phyloP scores from a whole-genome alignment of 495 filamentous ascomycete species.

The Opeltia flavorubescens region DNA sequence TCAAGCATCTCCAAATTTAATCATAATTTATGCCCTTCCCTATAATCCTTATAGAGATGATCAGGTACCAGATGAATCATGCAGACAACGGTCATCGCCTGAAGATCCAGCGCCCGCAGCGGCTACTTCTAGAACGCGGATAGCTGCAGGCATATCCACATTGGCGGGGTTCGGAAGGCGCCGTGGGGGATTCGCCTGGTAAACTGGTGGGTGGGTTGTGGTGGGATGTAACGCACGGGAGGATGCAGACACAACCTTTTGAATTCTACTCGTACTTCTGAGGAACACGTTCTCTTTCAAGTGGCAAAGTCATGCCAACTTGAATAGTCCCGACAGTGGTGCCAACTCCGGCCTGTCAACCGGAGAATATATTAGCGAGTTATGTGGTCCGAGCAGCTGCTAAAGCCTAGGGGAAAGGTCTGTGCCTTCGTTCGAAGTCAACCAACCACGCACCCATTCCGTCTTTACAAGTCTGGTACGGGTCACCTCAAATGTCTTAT shows the following conservation, averaged over 20 bases:
- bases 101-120: not conserved
- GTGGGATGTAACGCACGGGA: too few relatives aligned
- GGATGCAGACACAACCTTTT: too few relatives aligned
- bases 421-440: not conserved
- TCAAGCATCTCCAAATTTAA: not conserved
- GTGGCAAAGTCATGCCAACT: too few relatives aligned
- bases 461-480: too few relatives aligned
- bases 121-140: not conserved
- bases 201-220: not conserved
- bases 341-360: not conserved
- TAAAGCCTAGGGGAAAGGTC: not conserved
- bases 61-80: not conserved
- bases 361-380: not conserved
- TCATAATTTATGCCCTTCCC: not conserved
- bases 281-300: too few relatives aligned
- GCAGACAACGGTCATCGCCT: not conserved
- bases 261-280: too few relatives aligned
- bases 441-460: too few relatives aligned
- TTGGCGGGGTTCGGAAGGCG: not conserved
- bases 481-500: too few relatives aligned
- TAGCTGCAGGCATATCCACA: not conserved
- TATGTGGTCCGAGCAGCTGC: not conserved
- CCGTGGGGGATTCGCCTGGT: not conserved
- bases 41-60: not conserved
- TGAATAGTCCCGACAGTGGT: too few relatives aligned